Conservation (phyloP, 257 asterid species). For the Pogostemon cablin region DNA sequence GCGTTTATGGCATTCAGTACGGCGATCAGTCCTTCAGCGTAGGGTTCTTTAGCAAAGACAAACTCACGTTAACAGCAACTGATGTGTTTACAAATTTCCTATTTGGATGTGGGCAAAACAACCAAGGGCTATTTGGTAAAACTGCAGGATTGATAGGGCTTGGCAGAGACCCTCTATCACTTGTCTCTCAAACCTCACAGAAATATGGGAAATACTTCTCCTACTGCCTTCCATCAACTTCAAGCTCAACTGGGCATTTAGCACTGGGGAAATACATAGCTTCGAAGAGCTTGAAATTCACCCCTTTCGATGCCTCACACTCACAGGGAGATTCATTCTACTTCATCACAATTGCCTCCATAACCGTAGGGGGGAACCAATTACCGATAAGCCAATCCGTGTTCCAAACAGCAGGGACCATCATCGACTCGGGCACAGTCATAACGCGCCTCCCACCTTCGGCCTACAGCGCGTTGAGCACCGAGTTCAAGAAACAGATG, state of each 20-base stretch:
- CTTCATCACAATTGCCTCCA: conserved; percentile 45
- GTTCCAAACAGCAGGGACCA: conserved; percentile 51
- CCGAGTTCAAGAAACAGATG: conserved; percentile 57
- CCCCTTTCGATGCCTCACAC: conserved; percentile 50
- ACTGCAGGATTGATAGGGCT: conserved; percentile 75
- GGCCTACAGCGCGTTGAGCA: conserved; percentile 55
- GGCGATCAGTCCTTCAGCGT: conserved; percentile 62
- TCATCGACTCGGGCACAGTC: conserved; percentile 89
- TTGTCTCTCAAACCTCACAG: conserved; percentile 60
- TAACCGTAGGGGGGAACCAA: conserved; percentile 51
- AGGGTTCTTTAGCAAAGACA: conserved; percentile 59
- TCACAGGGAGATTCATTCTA: conserved; percentile 46
- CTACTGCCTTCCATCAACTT: conserved; percentile 67
- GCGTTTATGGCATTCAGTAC: conserved; percentile 59
- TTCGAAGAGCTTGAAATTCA: conserved; percentile 38
- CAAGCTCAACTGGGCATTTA: conserved; percentile 69
- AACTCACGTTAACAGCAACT: conserved; percentile 42
- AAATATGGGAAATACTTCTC: conserved; percentile 67
- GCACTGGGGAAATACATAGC: conserved; percentile 49
- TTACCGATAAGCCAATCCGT: conserved; percentile 50
- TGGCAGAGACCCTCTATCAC: conserved; percentile 54
- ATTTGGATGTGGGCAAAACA: conserved; percentile 80
- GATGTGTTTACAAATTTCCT: conserved; percentile 50
- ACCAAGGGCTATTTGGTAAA: conserved; percentile 58
- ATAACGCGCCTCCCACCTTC: conserved; percentile 69